Evolutionary conservation across 1,284 basidiomycete genomes (phyloP).

Genomic region (Pseudozyma sp.): DNA sequence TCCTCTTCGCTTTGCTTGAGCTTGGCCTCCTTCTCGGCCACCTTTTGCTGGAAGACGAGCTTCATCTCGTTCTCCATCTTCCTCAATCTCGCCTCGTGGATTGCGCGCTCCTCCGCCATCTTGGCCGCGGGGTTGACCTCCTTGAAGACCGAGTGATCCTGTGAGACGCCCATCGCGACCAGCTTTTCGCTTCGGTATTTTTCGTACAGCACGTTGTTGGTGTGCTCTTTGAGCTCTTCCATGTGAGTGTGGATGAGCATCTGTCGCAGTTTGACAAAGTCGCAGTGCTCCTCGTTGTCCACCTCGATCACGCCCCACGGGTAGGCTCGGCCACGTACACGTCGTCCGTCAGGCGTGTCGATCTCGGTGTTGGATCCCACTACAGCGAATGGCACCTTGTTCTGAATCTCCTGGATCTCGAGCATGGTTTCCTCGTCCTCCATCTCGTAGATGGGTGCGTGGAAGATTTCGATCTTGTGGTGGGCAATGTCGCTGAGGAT

Average conservation of each 20-base stretch:
- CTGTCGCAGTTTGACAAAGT: constrained; percentile 69
- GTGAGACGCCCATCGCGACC: constrained; percentile 62
- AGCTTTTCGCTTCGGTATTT: constrained; percentile 66
- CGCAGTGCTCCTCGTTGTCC: constrained; percentile 68
- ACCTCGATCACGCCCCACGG: constrained; percentile 68
- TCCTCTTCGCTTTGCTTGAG: constrained; percentile 69
- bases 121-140: constrained; percentile 65
- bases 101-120: constrained; percentile 67
- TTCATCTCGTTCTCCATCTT: constrained; percentile 70
- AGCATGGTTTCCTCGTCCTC: constrained; percentile 67
- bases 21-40: constrained; percentile 68
- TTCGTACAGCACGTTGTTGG: constrained; percentile 65
- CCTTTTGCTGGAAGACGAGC: constrained; percentile 69
- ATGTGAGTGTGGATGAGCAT: constrained; percentile 69
- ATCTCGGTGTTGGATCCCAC: constrained; percentile 66
- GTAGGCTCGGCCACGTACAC: constrained; percentile 66
- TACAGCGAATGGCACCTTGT: constrained; percentile 67
- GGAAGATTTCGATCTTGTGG: constrained; percentile 67
- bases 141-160: constrained; percentile 67
- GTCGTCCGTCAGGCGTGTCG: constrained; percentile 65
- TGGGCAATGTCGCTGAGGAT: constrained; percentile 66
- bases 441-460: constrained; percentile 61
- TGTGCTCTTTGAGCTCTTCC: constrained; percentile 69
- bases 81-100: constrained; percentile 67
- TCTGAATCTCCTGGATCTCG: constrained; percentile 65